These are phyloP conservation scores for Torrubiella hemipterigena DNA, from an alignment of 2,329 filamentous ascomycete species.

Conservation along the genomic window DNA sequence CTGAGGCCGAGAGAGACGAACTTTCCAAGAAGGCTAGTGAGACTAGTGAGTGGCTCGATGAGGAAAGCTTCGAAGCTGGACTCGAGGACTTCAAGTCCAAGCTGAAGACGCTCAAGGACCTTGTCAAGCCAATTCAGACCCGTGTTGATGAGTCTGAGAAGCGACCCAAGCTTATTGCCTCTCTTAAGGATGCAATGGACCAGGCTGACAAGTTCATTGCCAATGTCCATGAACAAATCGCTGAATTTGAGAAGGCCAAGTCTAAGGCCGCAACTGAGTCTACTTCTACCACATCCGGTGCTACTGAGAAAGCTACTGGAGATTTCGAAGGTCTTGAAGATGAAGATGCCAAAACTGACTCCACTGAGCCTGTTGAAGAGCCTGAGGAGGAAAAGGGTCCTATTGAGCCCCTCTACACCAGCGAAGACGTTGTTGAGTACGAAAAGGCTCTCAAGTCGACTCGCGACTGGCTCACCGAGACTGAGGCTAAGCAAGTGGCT, in stretches of 20 bases:
- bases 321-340: slow-evolving; percentile 72
- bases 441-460: slow-evolving; percentile 50
- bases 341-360: slow-evolving; percentile 39
- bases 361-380: slow-evolving; percentile 31
- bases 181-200: slow-evolving; percentile 58
- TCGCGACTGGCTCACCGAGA: slow-evolving; percentile 62
- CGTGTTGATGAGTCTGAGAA: slow-evolving; percentile 60
- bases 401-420: slow-evolving; percentile 55
- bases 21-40: slow-evolving; percentile 57
- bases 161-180: slow-evolving; percentile 57
- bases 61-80: slow-evolving; percentile 64
- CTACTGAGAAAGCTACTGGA: slow-evolving; percentile 27
- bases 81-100: slow-evolving; percentile 64
- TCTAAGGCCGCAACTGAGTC: slow-evolving; percentile 37
- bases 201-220: slow-evolving; percentile 59
- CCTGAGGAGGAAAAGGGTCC: slow-evolving; percentile 32
- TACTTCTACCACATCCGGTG: slow-evolving; percentile 23
- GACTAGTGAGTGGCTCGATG: slow-evolving; percentile 83
- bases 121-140: slow-evolving; percentile 66
- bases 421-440: slow-evolving; percentile 58
- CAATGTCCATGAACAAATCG: slow-evolving; percentile 58
- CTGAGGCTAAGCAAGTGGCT: slow-evolving; percentile 57
- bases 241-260: slow-evolving; percentile 51
- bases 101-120: slow-evolving; percentile 62
- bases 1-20: slow-evolving; percentile 50